Evolutionary conservation across 2,329 filamentous ascomycete species (phyloP).

Genomic region (Phyllosticta ampelicida): DNA sequence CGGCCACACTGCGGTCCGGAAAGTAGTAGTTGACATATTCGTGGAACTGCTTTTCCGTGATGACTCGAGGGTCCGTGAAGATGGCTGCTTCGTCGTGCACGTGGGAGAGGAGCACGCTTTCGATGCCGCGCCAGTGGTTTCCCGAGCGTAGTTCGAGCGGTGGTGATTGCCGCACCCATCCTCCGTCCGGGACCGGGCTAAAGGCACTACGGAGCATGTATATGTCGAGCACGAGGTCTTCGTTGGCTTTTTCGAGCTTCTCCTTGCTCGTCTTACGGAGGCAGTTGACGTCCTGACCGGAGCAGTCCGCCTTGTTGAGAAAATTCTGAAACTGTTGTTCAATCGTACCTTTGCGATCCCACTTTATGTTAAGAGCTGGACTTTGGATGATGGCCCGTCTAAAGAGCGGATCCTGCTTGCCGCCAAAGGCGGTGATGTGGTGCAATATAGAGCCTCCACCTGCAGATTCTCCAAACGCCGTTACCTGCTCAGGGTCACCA

Average conservation of each 20-base stretch:
- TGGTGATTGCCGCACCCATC: background rate
- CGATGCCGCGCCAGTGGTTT: background rate
- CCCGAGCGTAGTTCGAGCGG: background rate
- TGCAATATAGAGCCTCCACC: conserved; percentile 42
- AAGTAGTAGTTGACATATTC: background rate
- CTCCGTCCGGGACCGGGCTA: background rate
- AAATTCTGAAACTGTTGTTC: background rate
- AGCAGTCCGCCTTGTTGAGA: background rate
- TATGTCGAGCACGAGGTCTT: background rate
- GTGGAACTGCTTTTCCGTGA: background rate
- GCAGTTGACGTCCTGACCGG: background rate
- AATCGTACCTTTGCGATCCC: background rate
- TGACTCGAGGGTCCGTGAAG: background rate
- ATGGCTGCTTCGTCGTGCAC: background rate
- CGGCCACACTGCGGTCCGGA: background rate
- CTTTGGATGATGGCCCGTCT: conserved; percentile 20
- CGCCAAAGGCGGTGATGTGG: conserved; percentile 30
- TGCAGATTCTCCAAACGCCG: conserved; percentile 42
- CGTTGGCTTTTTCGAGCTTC: background rate
- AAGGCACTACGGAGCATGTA: background rate
- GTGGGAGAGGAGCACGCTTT: background rate
- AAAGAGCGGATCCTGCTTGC: conserved; percentile 24
- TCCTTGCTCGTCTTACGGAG: background rate
- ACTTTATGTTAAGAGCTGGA: background rate
- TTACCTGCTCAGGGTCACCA: conserved; percentile 37